Conservation (phyloP, 768 basidiomycete genomes). For the Collybia sp. region DNA sequence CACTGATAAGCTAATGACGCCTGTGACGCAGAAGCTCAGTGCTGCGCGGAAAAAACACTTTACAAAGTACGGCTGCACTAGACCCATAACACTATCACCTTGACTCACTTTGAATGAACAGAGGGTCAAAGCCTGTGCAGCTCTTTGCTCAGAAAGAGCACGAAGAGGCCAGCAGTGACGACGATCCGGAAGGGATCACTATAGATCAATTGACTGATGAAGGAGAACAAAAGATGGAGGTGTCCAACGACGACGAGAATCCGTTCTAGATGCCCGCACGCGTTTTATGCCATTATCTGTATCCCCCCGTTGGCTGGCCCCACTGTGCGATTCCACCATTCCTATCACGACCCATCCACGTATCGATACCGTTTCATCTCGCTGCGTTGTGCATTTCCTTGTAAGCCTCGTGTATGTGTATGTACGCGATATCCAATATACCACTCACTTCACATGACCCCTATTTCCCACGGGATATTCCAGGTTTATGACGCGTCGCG, state of each 20-base stretch:
- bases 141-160: conserved; percentile 49
- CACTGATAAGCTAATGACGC: conserved; percentile 93
- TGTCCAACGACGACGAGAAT: conserved; percentile 53
- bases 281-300: conserved; percentile 4
- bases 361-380: too few relatives aligned
- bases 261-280: conserved; percentile 49
- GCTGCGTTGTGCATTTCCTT: too few relatives aligned
- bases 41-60: conserved; percentile 94
- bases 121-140: conserved; percentile 57
- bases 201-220: conserved; percentile 18
- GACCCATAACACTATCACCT: too few relatives aligned
- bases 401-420: too few relatives aligned
- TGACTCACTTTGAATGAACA: conserved; percentile 16
- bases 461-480: too few relatives aligned
- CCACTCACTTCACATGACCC: too few relatives aligned
- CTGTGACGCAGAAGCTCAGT: conserved; percentile 86
- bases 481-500: too few relatives aligned
- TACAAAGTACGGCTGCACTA: conserved; percentile 55
- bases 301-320: conserved; percentile 16
- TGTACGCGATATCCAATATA: too few relatives aligned
- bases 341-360: too few relatives aligned
- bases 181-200: conserved; percentile 16
- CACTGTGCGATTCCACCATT: background rate
- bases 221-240: conserved; percentile 31
- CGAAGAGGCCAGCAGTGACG: conserved; percentile 34